Conservation (phyloP, 805 yeast genomes). For the Metschnikowia santaceciliae region DNA sequence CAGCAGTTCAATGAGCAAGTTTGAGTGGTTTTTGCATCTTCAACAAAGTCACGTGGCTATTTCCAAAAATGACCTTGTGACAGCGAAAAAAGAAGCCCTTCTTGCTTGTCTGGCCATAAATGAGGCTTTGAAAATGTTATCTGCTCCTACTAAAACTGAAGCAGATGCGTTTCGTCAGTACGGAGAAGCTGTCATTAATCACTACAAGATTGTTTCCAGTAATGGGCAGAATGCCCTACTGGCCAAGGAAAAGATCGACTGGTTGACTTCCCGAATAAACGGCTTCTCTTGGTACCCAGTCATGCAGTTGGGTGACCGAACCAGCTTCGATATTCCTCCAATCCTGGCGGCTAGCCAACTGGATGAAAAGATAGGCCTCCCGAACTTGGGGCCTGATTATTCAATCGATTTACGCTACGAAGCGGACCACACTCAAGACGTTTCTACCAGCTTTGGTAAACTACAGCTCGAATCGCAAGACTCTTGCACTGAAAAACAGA, state of each 20-base stretch:
- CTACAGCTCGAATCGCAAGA: not conserved
- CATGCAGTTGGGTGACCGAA: slow-evolving; percentile 4
- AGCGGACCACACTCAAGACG: not conserved
- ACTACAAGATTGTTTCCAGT: slow-evolving; percentile 5
- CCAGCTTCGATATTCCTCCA: slow-evolving; percentile 9
- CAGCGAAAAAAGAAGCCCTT: slow-evolving; percentile 11
- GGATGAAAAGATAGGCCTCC: slow-evolving; percentile 5
- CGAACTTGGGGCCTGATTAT: slow-evolving; percentile 1
- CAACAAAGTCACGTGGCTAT: slow-evolving; percentile 13
- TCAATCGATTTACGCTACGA: not conserved
- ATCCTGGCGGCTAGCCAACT: not conserved
- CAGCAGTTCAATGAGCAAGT: not conserved
- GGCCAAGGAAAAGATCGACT: slow-evolving; percentile 15
- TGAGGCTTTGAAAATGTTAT: slow-evolving; percentile 5
- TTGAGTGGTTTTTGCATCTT: slow-evolving; percentile 5
- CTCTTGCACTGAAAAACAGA: not conserved
- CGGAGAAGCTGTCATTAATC: slow-evolving; percentile 12
- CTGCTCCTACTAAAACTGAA: not conserved
- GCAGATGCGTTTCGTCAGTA: slow-evolving; percentile 1
- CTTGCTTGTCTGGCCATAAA: slow-evolving; percentile 10
- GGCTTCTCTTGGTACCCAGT: slow-evolving; percentile 17
- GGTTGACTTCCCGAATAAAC: slow-evolving; percentile 15
- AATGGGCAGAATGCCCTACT: slow-evolving; percentile 10
- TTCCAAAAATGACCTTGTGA: slow-evolving; percentile 7
- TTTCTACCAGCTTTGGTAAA: not conserved